Base-by-base conservation (phyloP, 495 filamentous ascomycete genomes). In the Pyrenula aspistea region DNA sequence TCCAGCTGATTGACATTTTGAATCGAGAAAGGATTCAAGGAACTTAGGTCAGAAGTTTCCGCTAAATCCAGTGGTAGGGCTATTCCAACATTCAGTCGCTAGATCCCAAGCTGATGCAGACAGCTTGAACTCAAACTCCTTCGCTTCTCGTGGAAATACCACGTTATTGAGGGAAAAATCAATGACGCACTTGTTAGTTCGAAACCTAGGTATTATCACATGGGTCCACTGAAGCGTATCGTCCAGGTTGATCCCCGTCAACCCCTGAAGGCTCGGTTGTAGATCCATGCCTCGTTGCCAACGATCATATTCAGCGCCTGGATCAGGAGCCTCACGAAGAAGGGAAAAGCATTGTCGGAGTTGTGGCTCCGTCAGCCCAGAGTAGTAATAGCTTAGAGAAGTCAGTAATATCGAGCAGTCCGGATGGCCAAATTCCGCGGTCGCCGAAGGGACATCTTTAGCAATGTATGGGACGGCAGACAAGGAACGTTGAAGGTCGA, bases 351-450 rank as follows among this genome's bases (percentile, higher is more conserved):
- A 66, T 2, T 62, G 53, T 3, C 67, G 68, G 0, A 89, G 63
- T 3, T 89, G 76, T 0, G 75, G 66, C 49, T 80, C 64, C 0
- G 49, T 60, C 0, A 91, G 73, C 1, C 86, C 85, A 0, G 68
- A 66, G 55, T 89, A 86, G 61, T 90, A 89, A 63, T 87, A 89
- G 31, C 73, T 78, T 2, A 89, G 65, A 22, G 71, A 84, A 0
- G 87, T 89, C n/a, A 91, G 62, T 3, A 82, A 56, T 21, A 90
- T 83, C 25, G 77, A 72, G 0, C 84, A 79, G 62, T 91, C 86
- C 0, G 86, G 86, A 59, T 91, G 85, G 36, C 84, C 83, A 65
- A 86, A 90, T 60, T 91, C 87, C 0, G 87, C 79, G 2, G 80
- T 72, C 0, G 73, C 68, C 0, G 83, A 71, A 1, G 85, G 86